Conservation (phyloP, 768 basidiomycete genomes). For the Arthromyces matolae region DNA sequence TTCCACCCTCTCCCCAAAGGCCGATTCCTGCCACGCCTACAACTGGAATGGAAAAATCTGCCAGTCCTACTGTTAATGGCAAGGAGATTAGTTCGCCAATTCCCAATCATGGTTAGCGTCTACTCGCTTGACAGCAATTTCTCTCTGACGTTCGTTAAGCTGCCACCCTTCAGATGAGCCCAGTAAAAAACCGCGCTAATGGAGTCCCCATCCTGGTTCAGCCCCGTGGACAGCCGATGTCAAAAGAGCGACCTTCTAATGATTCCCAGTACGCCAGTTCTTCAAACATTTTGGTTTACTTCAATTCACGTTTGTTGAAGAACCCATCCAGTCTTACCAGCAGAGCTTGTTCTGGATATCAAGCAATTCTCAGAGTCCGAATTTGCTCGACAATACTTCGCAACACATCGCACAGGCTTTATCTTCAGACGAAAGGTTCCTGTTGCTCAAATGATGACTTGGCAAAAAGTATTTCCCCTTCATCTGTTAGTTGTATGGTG, state of each 20-base stretch:
- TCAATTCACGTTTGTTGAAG: slow-evolving; percentile 33
- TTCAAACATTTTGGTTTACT: not conserved
- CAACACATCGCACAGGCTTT: slow-evolving; percentile 85
- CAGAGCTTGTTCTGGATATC: slow-evolving; percentile 80
- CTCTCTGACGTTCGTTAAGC: slow-evolving; percentile 32
- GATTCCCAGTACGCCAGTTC: slow-evolving; percentile 57
- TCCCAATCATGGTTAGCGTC: slow-evolving; percentile 58
- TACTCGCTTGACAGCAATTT: not conserved
- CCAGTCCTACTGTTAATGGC: slow-evolving; percentile 48
- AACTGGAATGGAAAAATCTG: slow-evolving; percentile 28
- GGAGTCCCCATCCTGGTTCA: slow-evolving; percentile 64
- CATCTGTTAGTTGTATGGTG: not conserved
- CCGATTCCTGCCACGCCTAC: slow-evolving; percentile 37
- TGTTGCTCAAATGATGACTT: slow-evolving; percentile 83
- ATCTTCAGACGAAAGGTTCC: slow-evolving; percentile 81
- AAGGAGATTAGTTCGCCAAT: slow-evolving; percentile 69
- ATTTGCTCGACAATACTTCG: slow-evolving; percentile 85
- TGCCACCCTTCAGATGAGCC: slow-evolving; percentile 71
- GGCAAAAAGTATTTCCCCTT: slow-evolving; percentile 59
- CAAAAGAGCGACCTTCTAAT: slow-evolving; percentile 37
- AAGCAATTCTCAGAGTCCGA: slow-evolving; percentile 84
- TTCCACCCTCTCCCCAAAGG: slow-evolving; percentile 42
- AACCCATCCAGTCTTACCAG: slow-evolving; percentile 72
- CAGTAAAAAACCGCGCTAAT: slow-evolving; percentile 60
- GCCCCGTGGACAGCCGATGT: slow-evolving; percentile 27